Evolutionary conservation across 176 grass and related monocot genomes (phyloP).

Genomic region (Oryza glumipatula): DNA sequence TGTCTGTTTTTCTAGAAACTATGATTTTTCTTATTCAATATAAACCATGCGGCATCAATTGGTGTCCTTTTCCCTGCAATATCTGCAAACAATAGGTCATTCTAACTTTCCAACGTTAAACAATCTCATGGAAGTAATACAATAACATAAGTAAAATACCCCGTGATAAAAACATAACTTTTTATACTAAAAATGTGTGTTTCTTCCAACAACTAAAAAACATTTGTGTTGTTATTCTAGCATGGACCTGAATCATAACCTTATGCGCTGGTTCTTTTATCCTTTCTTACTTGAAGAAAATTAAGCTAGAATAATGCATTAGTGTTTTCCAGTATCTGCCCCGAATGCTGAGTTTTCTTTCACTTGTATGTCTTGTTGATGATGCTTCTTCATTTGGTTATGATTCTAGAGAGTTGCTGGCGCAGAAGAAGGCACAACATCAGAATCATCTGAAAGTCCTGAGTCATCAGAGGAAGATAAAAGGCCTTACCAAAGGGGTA

Average conservation of each 20-base stretch:
- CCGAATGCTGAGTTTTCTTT: neutral
- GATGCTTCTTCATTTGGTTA: conserved; percentile 26
- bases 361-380: conserved; percentile 21
- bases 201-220: neutral
- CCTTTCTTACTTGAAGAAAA: conserved; percentile 2
- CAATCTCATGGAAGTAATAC: neutral
- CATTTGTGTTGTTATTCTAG: conserved; percentile 8
- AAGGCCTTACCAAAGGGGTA: conserved; percentile 73
- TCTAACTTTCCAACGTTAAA: neutral
- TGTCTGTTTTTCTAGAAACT: neutral
- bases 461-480: conserved; percentile 63
- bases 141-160: neutral
- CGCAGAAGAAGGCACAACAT: conserved; percentile 53
- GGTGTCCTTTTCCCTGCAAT: conserved; percentile 13
- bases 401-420: conserved; percentile 70
- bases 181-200: conserved; percentile 9
- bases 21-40: conserved; percentile 11
- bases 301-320: neutral
- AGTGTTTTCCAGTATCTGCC: neutral
- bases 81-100: conserved; percentile 1
- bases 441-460: conserved; percentile 52
- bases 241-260: conserved; percentile 17
- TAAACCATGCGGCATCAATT: neutral
- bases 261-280: conserved; percentile 24
- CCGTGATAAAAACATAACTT: conserved; percentile 5